These are phyloP conservation scores for Picochlorum sp. DNA, from an alignment of 139 green algal species.

Conservation along the genomic window DNA sequence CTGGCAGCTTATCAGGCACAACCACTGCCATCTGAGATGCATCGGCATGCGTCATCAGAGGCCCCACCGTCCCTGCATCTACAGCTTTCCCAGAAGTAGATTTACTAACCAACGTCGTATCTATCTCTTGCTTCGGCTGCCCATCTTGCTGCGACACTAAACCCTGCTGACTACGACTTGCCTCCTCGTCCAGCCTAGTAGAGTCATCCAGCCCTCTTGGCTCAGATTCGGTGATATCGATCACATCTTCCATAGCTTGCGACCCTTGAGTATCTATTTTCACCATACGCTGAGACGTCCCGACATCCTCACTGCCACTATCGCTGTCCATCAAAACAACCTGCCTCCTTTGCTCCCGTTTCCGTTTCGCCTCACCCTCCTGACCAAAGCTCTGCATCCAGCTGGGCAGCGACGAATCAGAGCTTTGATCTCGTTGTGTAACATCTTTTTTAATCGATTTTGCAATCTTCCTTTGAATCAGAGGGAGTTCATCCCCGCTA, in stretches of 20 bases:
- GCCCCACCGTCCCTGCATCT: no score
- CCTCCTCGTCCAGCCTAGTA: no score
- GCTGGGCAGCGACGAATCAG: constrained; percentile 12
- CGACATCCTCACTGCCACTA: background rate
- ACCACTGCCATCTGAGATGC: background rate
- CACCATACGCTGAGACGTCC: background rate
- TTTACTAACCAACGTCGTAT: no score
- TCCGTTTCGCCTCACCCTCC: background rate
- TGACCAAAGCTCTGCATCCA: no score
- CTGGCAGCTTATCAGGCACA: background rate
- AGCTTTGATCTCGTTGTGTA: background rate
- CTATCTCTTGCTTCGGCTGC: no score
- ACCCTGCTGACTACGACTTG: no score
- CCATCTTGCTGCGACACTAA: no score
- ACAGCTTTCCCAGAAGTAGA: no score
- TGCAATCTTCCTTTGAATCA: background rate
- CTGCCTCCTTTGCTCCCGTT: background rate
- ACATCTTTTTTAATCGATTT: background rate
- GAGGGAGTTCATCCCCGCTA: background rate
- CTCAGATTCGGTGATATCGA: constrained; percentile 10
- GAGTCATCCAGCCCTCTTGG: background rate
- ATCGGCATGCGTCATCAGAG: background rate
- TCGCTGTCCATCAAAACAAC: constrained; percentile 2
- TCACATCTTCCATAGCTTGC: constrained; percentile 42
- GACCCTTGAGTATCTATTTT: no score